Percentiles rank a stretch among this genome's conserved stretches.
Conservation (phyloP, 2,329 filamentous ascomycete species). For the Blumeria hordei region DNA sequence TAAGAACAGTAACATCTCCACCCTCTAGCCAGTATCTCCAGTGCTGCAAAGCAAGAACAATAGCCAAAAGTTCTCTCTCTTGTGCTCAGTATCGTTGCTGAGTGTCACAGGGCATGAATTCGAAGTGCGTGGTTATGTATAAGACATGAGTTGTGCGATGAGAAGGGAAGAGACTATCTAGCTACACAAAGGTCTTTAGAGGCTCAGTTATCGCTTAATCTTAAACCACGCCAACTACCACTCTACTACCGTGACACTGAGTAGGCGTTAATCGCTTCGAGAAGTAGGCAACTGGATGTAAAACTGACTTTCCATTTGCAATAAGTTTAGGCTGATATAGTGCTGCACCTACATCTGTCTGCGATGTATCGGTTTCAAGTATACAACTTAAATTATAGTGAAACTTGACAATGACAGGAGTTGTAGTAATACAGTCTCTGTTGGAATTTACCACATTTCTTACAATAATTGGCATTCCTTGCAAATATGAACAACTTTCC, state of each 20-base stretch:
- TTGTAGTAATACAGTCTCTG: background rate
- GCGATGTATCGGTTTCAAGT: background rate
- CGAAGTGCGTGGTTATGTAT: too few species aligned
- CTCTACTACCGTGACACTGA: too few species aligned
- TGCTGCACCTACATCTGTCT: background rate
- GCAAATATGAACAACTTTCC: too few species aligned
- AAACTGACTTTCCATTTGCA: slow-evolving; percentile 1
- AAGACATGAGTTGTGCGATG: too few species aligned
- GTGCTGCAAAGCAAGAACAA: background rate
- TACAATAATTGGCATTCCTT: too few species aligned
- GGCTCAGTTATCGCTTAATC: too few species aligned
- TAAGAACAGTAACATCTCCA: background rate
- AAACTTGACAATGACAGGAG: background rate
- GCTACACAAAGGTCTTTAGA: too few species aligned
- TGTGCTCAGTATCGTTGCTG: background rate
- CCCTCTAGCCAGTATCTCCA: background rate
- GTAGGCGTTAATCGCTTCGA: background rate
- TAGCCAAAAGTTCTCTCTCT: slow-evolving; percentile 1
- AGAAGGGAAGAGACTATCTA: too few species aligned
- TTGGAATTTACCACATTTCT: too few species aligned
- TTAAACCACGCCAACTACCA: too few species aligned
- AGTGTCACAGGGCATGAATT: too few species aligned
- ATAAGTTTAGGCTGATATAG: background rate
- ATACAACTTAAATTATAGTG: background rate
- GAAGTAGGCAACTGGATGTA: slow-evolving; percentile 1